Conservation (phyloP, 225 moss, liverwort and hornwort genomes). For the Thuidium tamariscinum region DNA sequence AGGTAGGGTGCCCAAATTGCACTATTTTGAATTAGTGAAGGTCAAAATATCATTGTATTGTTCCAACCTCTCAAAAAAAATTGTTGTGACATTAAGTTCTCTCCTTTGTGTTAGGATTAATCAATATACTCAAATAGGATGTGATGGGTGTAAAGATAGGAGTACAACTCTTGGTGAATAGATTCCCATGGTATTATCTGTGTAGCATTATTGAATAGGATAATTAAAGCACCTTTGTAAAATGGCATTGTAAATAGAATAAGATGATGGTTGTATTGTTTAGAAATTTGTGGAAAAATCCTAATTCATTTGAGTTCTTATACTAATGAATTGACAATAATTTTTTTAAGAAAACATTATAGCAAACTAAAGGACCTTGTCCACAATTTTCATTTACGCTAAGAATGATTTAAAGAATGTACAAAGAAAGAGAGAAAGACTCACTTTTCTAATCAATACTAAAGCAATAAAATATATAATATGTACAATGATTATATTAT, state of each 20-base stretch:
- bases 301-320: background rate
- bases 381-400: background rate
- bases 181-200: fast-evolving
- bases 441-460: background rate
- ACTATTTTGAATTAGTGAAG: background rate
- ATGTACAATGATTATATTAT: background rate
- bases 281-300: fast-evolving
- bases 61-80: background rate
- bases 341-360: background rate
- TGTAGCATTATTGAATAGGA: background rate
- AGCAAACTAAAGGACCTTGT: background rate
- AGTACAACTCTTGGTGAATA: fast-evolving
- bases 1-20: background rate
- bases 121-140: background rate
- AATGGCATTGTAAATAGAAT: background rate
- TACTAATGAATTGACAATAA: fast-evolving
- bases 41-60: background rate
- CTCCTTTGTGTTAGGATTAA: fast-evolving
- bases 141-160: background rate
- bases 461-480: background rate
- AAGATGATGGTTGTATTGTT: background rate
- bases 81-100: fast-evolving
- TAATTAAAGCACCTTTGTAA: background rate
- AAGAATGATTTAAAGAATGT: fast-evolving
- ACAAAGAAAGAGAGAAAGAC: background rate